Conservation (phyloP, 1,284 basidiomycete genomes). For the Crepidotus sp. region DNA sequence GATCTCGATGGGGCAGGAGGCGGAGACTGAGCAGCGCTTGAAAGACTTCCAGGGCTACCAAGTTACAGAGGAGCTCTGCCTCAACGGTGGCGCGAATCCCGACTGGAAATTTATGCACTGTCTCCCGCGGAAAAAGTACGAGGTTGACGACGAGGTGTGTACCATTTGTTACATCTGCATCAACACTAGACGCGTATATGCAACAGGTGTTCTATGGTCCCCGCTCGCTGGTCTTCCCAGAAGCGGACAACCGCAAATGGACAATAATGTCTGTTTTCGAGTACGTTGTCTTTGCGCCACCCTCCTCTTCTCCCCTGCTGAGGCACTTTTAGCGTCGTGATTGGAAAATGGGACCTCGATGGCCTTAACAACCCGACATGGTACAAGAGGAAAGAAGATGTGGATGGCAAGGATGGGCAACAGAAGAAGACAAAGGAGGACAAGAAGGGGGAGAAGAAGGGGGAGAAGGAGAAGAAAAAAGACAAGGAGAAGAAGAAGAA, state of each 20-base stretch:
- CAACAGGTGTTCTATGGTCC: conserved; percentile 60
- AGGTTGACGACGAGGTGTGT: conserved; percentile 86
- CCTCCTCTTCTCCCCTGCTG: conserved; percentile 2
- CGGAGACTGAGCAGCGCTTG: conserved; percentile 83
- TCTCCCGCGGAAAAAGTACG: conserved; percentile 85
- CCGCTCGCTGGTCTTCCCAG: conserved; percentile 67
- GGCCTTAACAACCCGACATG: conserved; percentile 5
- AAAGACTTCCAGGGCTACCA: conserved; percentile 90
- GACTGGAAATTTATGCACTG: conserved; percentile 98
- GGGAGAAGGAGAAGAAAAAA: not conserved
- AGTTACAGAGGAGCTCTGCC: conserved; percentile 81
- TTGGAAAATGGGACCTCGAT: conserved; percentile 38
- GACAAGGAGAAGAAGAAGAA: not conserved
- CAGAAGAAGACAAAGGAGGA: not conserved
- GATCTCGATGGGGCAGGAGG: conserved; percentile 99
- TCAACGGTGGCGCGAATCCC: conserved; percentile 71
- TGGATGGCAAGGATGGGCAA: no score
- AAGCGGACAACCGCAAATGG: conserved; percentile 87
- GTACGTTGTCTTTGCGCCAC: conserved; percentile 44
- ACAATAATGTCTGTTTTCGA: conserved; percentile 87
- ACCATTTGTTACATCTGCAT: conserved; percentile 22
- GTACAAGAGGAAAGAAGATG: not conserved
- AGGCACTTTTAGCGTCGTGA: conserved; percentile 30
- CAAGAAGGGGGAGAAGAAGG: not conserved
- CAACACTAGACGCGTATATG: not conserved